A percentile compares a stretch with the other conserved stretches of the same genome.
phyloP scores from a whole-genome alignment of 2,329 filamentous ascomycete genomes.

The Epichloe baconii region DNA sequence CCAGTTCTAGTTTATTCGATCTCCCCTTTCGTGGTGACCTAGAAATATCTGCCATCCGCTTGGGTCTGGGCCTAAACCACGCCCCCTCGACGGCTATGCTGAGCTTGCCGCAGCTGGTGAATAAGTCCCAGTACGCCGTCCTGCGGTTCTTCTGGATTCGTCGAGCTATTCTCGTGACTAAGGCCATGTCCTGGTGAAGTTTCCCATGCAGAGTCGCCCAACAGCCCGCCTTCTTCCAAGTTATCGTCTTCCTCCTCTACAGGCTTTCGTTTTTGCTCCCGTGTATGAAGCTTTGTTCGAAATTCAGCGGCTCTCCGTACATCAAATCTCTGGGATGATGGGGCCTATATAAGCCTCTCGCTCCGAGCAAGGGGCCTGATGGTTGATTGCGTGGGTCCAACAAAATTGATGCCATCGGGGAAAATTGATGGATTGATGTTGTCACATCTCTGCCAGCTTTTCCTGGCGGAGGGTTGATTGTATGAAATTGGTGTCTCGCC shows the following conservation, averaged over 20 bases:
- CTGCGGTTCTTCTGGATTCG: conserved; percentile 32
- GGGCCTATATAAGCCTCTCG: conserved; percentile 32
- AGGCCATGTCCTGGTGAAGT: conserved; percentile 38
- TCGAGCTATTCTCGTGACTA: conserved; percentile 38
- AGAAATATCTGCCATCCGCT: background rate
- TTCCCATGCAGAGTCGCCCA: conserved; percentile 49
- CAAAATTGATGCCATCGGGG: conserved; percentile 59
- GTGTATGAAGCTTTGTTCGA: conserved; percentile 42
- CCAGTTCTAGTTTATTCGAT: too few species aligned
- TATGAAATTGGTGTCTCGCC: conserved; percentile 24
- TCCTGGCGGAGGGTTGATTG: background rate
- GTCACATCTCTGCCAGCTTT: conserved; percentile 12
- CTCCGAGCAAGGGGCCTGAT: conserved; percentile 30
- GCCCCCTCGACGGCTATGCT: conserved; percentile 35
- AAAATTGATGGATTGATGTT: conserved; percentile 35
- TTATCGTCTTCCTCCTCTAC: conserved; percentile 40
- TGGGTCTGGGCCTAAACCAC: conserved; percentile 13
- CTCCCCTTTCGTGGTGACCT: too few species aligned
- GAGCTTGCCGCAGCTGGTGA: conserved; percentile 45
- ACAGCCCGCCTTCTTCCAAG: conserved; percentile 35
- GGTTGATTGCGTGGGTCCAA: conserved; percentile 68
- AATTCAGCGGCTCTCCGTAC: conserved; percentile 36
- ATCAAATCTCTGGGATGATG: conserved; percentile 32
- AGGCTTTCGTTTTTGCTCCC: conserved; percentile 24
- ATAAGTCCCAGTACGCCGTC: conserved; percentile 44